Evolutionary conservation across 2,329 filamentous ascomycete genomes (phyloP).

Genomic region (Scedosporium boydii): DNA sequence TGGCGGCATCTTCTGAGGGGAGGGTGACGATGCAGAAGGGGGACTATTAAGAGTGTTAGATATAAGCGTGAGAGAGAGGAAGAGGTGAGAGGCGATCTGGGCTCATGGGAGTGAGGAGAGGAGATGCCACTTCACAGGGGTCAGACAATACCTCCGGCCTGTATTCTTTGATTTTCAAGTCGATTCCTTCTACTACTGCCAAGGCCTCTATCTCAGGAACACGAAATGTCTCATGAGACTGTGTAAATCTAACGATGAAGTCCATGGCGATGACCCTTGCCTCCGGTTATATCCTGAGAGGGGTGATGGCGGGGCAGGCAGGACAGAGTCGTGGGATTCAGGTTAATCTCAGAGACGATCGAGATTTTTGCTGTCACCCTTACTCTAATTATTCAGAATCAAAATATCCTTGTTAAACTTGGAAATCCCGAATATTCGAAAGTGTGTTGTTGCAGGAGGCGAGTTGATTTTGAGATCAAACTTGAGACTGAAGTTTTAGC

Average conservation of each 20-base stretch:
- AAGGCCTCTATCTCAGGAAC: conserved; percentile 75
- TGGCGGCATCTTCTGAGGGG: conserved; percentile 54
- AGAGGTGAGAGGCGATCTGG: no score
- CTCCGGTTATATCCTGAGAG: background rate
- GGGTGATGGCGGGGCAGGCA: background rate
- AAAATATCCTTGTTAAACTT: no score
- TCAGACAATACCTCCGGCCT: conserved; percentile 53
- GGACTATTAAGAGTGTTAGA: conserved; percentile 42
- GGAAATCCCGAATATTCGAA: no score
- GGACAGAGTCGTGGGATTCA: no score
- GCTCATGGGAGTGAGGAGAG: conserved; percentile 8
- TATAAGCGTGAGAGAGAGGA: background rate
- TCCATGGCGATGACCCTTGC: conserved; percentile 38
- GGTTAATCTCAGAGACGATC: no score
- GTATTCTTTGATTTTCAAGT: conserved; percentile 68
- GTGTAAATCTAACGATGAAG: conserved; percentile 82
- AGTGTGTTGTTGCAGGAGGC: no score
- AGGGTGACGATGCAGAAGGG: conserved; percentile 76
- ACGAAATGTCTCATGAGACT: conserved; percentile 86
- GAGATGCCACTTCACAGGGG: conserved; percentile 6
- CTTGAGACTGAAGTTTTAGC: no score
- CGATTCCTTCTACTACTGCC: conserved; percentile 56
- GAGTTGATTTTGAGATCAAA: no score
- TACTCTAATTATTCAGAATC: no score
- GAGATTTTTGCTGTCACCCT: no score